phyloP scores from a whole-genome alignment of 306 rosid species.

The Styphnolobium japonicum region DNA sequence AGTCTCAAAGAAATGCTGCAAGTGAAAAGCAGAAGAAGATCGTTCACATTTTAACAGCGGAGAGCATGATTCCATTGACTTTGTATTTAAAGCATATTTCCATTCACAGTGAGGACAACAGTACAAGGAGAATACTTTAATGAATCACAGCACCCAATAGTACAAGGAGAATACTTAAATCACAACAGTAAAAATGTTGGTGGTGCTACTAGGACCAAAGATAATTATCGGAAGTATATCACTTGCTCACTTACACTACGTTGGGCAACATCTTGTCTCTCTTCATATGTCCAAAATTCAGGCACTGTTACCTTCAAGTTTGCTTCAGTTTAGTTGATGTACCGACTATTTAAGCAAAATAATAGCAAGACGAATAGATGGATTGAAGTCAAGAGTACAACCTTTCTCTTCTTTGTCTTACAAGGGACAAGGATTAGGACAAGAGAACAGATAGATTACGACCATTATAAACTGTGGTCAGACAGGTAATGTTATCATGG shows the following conservation, averaged over 20 bases:
- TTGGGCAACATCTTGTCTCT: background rate
- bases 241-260: background rate
- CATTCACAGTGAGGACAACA: conserved; percentile 17
- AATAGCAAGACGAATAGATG: background rate
- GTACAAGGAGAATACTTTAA: conserved; percentile 13
- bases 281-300: background rate
- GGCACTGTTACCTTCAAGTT: background rate
- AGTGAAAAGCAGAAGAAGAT: conserved; percentile 42
- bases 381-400: background rate
- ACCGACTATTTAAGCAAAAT: background rate
- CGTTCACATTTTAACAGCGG: conserved; percentile 15
- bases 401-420: conserved; percentile 2
- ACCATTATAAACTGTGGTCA: background rate
- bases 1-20: too few relatives aligned
- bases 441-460: background rate
- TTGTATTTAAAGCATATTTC: conserved; percentile 31
- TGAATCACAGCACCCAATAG: conserved; percentile 34
- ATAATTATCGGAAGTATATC: background rate
- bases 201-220: background rate
- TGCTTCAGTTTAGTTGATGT: background rate
- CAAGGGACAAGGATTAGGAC: background rate
- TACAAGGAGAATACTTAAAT: background rate
- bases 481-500: conserved; percentile 12
- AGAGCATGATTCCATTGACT: conserved; percentile 14
- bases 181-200: background rate